Conservation (phyloP, 495 filamentous ascomycete species). For the Penicillium herquei region DNA sequence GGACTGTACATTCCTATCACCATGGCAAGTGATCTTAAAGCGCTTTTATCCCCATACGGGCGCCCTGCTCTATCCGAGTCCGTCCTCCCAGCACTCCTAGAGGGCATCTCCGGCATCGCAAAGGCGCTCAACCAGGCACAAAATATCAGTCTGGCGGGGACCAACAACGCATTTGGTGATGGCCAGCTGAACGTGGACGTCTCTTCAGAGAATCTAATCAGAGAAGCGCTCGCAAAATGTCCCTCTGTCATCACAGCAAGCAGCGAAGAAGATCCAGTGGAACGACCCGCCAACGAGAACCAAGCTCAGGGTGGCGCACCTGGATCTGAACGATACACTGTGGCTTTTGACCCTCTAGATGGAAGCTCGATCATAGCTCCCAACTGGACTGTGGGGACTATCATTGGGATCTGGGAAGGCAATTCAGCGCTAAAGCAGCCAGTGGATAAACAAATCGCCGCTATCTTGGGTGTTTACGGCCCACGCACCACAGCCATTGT, state of each 20-base stretch:
- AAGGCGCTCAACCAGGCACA: constrained; percentile 35
- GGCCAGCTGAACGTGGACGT: constrained; percentile 57
- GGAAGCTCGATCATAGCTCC: constrained; percentile 53
- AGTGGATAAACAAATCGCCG: constrained; percentile 34
- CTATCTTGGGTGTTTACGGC: constrained; percentile 50
- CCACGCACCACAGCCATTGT: constrained; percentile 50
- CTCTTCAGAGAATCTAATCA: constrained; percentile 43
- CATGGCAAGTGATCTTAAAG: background rate
- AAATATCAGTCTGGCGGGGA: constrained; percentile 40
- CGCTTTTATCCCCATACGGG: constrained; percentile 3
- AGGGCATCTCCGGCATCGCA: constrained; percentile 33
- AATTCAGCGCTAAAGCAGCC: constrained; percentile 40
- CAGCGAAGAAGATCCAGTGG: constrained; percentile 54
- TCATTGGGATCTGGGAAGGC: constrained; percentile 51
- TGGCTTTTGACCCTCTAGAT: constrained; percentile 57
- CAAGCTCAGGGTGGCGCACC: background rate
- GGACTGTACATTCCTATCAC: no score
- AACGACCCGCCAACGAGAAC: constrained; percentile 21
- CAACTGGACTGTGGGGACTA: constrained; percentile 55
- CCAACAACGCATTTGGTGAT: constrained; percentile 52
- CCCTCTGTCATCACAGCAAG: constrained; percentile 43
- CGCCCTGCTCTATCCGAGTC: constrained; percentile 19
- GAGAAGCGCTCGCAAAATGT: constrained; percentile 37
- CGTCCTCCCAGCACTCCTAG: constrained; percentile 42
- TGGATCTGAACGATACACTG: constrained; percentile 42